phyloP scores from a whole-genome alignment of 1,284 basidiomycete species.

The Tilletia horrida region DNA sequence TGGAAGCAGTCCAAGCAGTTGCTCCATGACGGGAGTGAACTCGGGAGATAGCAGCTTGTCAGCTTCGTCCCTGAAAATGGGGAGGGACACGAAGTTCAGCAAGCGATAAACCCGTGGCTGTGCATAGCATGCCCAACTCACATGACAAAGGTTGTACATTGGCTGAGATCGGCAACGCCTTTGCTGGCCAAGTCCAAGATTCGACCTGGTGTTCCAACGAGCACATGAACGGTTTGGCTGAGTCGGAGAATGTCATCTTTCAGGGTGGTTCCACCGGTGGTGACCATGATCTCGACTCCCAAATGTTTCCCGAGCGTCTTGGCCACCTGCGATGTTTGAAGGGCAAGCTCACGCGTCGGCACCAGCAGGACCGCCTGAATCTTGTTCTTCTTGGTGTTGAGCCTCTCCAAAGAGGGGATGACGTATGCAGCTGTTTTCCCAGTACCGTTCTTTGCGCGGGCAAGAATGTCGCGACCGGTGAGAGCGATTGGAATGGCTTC shows the following conservation, averaged over 20 bases:
- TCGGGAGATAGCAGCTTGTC: slow-evolving; percentile 96
- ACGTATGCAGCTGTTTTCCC: slow-evolving; percentile 94
- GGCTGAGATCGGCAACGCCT: slow-evolving; percentile 85
- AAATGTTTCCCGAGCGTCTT: slow-evolving; percentile 95
- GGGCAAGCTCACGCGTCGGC: slow-evolving; percentile 53
- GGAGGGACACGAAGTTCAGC: too few relatives aligned
- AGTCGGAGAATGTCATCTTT: slow-evolving; percentile 91
- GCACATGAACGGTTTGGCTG: slow-evolving; percentile 84
- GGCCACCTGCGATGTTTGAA: slow-evolving; percentile 89
- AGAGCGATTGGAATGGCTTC: slow-evolving; percentile 64
- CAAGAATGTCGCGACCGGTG: slow-evolving; percentile 72
- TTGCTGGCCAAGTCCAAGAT: slow-evolving; percentile 94
- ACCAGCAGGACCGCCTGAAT: slow-evolving; percentile 67
- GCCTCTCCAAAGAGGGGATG: slow-evolving; percentile 89
- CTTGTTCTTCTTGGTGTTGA: slow-evolving; percentile 79
- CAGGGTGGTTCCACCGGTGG: slow-evolving; percentile 94
- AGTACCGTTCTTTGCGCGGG: slow-evolving; percentile 61
- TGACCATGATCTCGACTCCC: slow-evolving; percentile 95
- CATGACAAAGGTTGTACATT: slow-evolving; percentile 77
- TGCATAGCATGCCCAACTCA: too few relatives aligned
- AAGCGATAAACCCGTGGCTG: too few relatives aligned
- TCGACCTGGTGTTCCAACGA: slow-evolving; percentile 94
- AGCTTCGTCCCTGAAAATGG: slow-evolving; percentile 69
- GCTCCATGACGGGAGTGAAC: slow-evolving; percentile 98
- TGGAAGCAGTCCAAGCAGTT: slow-evolving; percentile 80